Base-by-base conservation (phyloP, 169 alveolate species). In the Theileria annulata region DNA sequence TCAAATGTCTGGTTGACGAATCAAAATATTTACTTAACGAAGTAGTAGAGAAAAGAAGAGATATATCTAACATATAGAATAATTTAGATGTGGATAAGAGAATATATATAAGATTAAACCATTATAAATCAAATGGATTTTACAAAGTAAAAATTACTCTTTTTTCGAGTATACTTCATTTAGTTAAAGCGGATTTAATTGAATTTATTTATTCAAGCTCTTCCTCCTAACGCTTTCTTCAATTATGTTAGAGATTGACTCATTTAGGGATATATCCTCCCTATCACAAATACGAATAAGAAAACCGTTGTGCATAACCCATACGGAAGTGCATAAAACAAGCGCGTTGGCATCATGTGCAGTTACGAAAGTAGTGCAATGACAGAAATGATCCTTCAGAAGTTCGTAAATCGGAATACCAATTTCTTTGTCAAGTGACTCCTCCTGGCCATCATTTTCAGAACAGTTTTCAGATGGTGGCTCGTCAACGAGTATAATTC, bases 1-100 rank as follows among this genome's bases (percentile, higher is more conserved):
- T 90, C 77, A 90, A 90, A 75, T 66, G 86, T 21, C 78, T 90
- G 49, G 90, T 90, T 28, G 94, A 90, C 75, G 94, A 90, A 77
- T 86, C 92, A 2, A 86, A 87, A 66, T 87, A 90, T 73, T 85
- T 81, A 48, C 75, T 75, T 58, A 71, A 64, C 60, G 91, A 86
- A 58, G 69, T 81, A 28, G 71, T 75, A 54, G 78, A 72, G 23
- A 90, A 90, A 51, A 56, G 63, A 58, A 63, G 94, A 15, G 90
- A 90, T 64, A 75, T 81, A 30, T 42, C 71, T 19, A 63, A 27
- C 64, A 54, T 81, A 27, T 81, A 67, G 37, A 70, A 48, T 27
- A 8, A 42, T 17, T 8, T 2, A 56, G 21, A 15, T 56, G 9
- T 56, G 66, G 31, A 56, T 1, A 0, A n/a, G 17, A 10, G n/a